phyloP scores from a whole-genome alignment of 1,284 basidiomycete genomes.

The Cryptococcus floricola region DNA sequence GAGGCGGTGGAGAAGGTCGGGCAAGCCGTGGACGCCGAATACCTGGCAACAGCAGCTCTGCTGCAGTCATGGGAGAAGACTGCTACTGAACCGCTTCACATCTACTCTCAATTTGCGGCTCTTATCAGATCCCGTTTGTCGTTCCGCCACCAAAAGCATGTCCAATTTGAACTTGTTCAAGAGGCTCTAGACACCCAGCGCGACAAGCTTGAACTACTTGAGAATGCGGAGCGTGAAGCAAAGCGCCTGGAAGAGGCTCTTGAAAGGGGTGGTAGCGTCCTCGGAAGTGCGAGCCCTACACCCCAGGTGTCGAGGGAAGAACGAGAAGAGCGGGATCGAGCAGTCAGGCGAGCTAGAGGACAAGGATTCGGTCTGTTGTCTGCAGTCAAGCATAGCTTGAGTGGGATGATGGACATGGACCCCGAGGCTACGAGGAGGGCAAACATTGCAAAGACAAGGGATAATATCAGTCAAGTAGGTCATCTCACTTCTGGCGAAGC shows the following conservation, averaged over 20 bases:
- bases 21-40: slow-evolving; percentile 91
- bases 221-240: slow-evolving; percentile 88
- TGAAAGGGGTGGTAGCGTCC: slow-evolving; percentile 39
- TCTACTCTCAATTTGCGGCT: slow-evolving; percentile 89
- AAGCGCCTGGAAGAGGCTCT: slow-evolving; percentile 84
- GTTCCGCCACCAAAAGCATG: slow-evolving; percentile 97
- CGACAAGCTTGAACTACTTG: slow-evolving; percentile 81
- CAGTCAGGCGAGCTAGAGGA: slow-evolving; percentile 13
- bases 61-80: slow-evolving; percentile 85
- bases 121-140: slow-evolving; percentile 91
- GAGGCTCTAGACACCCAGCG: slow-evolving; percentile 83
- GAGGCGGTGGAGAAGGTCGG: slow-evolving; percentile 56
- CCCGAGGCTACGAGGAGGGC: slow-evolving; percentile 91
- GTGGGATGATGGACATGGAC: slow-evolving; percentile 98
- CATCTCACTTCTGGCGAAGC: background rate
- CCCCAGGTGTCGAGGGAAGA: slow-evolving; percentile 1
- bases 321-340: slow-evolving; percentile 19
- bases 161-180: slow-evolving; percentile 95
- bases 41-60: slow-evolving; percentile 82
- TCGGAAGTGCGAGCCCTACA: slow-evolving; percentile 11
- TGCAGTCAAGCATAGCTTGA: slow-evolving; percentile 89
- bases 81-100: slow-evolving; percentile 92
- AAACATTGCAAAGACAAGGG: slow-evolving; percentile 87
- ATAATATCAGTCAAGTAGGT: slow-evolving; percentile 84
- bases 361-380: slow-evolving; percentile 84